Base-by-base conservation (phyloP, 1,284 basidiomycete genomes). In the Ustilago cynodontis region DNA sequence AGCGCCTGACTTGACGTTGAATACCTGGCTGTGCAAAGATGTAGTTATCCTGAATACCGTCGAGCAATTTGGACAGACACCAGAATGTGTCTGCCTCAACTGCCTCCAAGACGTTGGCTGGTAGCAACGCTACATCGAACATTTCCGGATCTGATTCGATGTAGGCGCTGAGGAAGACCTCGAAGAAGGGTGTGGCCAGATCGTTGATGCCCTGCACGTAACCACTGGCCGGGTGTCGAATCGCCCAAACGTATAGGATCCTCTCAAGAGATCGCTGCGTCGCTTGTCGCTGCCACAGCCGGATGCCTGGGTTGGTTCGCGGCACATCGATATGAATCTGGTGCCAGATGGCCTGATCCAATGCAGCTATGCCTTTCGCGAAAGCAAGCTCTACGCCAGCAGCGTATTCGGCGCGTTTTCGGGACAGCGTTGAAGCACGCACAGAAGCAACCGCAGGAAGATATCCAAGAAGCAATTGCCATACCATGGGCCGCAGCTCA, bases 351-450 rank as follows among this genome's bases (percentile, higher is more conserved):
- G 79, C 73, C 50, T 79, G 80, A 53, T 85, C 83, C 6, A 83
- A 71, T 13, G 66, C 71, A 18, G 72, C 81, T 11, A 61, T 77
- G 29, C 82, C 94, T 53, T 92, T 90, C 11, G 92, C 91, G 85
- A 99, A 98, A n/a, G 96, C 93, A 20, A 95, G 89, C 78, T 94
- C 91, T 4, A 97, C 95, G 61, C 97, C 90, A 24, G 93, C 92
- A 13, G 90, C 89, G 84, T 99, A 99, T 86, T 99, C 96, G 76
- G 92, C 91, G 54, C 96, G 91, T 88, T 99, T 99, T 47, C 95
- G 90, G 35, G 91, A 89, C 16, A 99, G 89, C 0, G 93, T 93
- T 0, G 91, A 88, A 18, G 91, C 85, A 11, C 96, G 92, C 1
- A 93, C 88, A n/a, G 92, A 90, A 3, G 90, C 90, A 0, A 94